A percentile compares a stretch with the other conserved stretches of the same genome.
Conservation (phyloP, 768 basidiomycete genomes). For the Boletus speciosus region DNA sequence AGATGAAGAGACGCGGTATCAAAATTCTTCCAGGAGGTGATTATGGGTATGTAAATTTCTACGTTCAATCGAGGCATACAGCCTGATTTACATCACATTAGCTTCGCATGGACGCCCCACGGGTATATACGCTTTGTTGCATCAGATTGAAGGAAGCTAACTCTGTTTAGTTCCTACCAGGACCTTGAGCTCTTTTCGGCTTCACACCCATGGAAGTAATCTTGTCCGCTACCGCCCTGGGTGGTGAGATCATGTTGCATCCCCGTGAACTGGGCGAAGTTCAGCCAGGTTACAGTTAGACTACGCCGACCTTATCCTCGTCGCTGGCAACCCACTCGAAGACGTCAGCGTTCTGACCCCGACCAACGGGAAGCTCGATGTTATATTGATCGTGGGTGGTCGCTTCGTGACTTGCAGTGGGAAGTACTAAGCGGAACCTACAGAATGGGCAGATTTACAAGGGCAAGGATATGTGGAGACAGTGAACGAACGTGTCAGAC, state of each 20-base stretch:
- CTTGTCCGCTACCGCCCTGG: constrained; percentile 33
- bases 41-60: constrained; percentile 26
- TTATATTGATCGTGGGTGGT: constrained; percentile 33
- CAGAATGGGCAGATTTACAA: constrained; percentile 30
- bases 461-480: not conserved
- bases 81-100: constrained; percentile 4
- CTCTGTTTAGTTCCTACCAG: constrained; percentile 29
- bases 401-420: not conserved
- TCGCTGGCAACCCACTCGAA: constrained; percentile 35
- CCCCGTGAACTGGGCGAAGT: constrained; percentile 37
- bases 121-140: constrained; percentile 13
- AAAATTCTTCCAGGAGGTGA: constrained; percentile 38
- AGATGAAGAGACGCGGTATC: constrained; percentile 36
- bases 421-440: not conserved
- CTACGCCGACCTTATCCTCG: constrained; percentile 36
- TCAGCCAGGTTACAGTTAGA: constrained; percentile 27
- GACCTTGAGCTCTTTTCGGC: constrained; percentile 34
- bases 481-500: not conserved
- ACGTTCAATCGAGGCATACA: not conserved
- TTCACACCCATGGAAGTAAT: constrained; percentile 38
- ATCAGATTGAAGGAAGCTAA: not conserved
- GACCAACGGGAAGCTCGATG: constrained; percentile 30
- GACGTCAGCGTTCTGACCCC: constrained; percentile 33
- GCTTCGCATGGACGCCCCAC: constrained; percentile 32
- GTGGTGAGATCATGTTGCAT: constrained; percentile 36